Percentiles rank a stretch among this genome's conserved stretches.
phyloP scores from a whole-genome alignment of 129 eudicot genomes.

The Tanacetum coccineum region DNA sequence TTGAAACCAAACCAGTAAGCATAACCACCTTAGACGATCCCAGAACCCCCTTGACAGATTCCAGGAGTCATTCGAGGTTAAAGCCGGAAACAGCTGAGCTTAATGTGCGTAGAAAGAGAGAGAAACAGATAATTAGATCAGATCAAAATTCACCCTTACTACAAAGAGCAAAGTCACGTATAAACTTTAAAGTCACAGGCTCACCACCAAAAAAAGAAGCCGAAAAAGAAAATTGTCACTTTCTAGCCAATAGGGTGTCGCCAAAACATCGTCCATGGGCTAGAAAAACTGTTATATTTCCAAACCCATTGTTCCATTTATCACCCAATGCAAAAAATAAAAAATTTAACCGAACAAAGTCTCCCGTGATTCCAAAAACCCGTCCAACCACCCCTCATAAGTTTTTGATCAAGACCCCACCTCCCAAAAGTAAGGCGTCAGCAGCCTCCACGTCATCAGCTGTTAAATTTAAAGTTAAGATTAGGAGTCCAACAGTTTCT shows the following conservation, averaged over 20 bases:
- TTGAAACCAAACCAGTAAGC: slow-evolving; percentile 25
- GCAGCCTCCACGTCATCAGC: slow-evolving; percentile 37
- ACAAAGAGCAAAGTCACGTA: slow-evolving; percentile 68
- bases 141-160: slow-evolving; percentile 44
- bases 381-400: slow-evolving; percentile 70
- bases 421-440: slow-evolving; percentile 11
- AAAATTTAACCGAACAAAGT: slow-evolving; percentile 45
- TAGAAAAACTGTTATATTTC: slow-evolving; percentile 75
- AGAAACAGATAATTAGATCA: slow-evolving; percentile 51
- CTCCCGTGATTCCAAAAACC: slow-evolving; percentile 53
- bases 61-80: slow-evolving; percentile 36
- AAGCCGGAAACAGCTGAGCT: slow-evolving; percentile 57
- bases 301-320: slow-evolving; percentile 74
- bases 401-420: slow-evolving; percentile 69
- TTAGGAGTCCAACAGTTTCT: slow-evolving; percentile 42
- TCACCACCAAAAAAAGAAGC: slow-evolving; percentile 34
- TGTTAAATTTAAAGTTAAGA: slow-evolving; percentile 50
- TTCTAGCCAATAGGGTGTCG: slow-evolving; percentile 70
- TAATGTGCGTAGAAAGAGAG: slow-evolving; percentile 57
- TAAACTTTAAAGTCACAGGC: slow-evolving; percentile 68
- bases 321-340: slow-evolving; percentile 50
- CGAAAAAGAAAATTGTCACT: slow-evolving; percentile 49
- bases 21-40: slow-evolving; percentile 43
- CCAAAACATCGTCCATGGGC: slow-evolving; percentile 90
- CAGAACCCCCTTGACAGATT: slow-evolving; percentile 59